Conservation (phyloP, 2,329 filamentous ascomycete species). For the Paecilomyces variotii region DNA sequence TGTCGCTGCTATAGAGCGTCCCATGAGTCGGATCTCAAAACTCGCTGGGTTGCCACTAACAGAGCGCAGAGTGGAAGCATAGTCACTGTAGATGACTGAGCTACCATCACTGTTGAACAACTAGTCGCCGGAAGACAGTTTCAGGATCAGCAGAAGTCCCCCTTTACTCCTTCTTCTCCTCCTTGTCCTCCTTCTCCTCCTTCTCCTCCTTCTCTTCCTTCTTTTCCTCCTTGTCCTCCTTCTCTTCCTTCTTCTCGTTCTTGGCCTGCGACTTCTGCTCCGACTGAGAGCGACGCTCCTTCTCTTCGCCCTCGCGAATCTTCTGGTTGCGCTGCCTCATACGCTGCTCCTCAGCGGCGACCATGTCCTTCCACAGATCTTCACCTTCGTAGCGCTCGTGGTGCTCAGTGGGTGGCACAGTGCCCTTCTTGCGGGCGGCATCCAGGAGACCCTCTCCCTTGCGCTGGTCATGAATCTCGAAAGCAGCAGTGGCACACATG, state of each 20-base stretch:
- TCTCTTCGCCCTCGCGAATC: conserved; percentile 24
- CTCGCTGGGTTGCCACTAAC: background rate
- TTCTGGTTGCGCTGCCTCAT: conserved; percentile 34
- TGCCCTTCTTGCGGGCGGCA: conserved; percentile 59
- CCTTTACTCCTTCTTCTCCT: conserved; percentile 2
- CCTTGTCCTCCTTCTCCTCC: conserved; percentile 8
- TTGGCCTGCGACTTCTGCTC: conserved; percentile 10
- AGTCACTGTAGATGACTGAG: background rate
- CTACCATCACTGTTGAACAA: background rate
- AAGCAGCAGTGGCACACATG: conserved; percentile 69
- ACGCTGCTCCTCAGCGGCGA: conserved; percentile 39
- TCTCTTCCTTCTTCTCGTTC: conserved; percentile 9
- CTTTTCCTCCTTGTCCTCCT: conserved; percentile 4
- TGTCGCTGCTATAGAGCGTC: background rate
- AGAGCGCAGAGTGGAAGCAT: background rate
- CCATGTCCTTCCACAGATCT: conserved; percentile 73
- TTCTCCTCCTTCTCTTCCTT: conserved; percentile 8
- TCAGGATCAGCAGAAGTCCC: background rate
- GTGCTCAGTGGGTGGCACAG: conserved; percentile 68
- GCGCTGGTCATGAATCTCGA: conserved; percentile 73
- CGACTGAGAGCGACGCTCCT: conserved; percentile 12
- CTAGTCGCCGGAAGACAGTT: background rate
- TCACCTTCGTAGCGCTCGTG: conserved; percentile 81
- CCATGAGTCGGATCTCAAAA: background rate
- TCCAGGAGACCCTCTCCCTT: conserved; percentile 49